phyloP scores from a whole-genome alignment of 2,329 filamentous ascomycete species.

The Fusarium devonianum region DNA sequence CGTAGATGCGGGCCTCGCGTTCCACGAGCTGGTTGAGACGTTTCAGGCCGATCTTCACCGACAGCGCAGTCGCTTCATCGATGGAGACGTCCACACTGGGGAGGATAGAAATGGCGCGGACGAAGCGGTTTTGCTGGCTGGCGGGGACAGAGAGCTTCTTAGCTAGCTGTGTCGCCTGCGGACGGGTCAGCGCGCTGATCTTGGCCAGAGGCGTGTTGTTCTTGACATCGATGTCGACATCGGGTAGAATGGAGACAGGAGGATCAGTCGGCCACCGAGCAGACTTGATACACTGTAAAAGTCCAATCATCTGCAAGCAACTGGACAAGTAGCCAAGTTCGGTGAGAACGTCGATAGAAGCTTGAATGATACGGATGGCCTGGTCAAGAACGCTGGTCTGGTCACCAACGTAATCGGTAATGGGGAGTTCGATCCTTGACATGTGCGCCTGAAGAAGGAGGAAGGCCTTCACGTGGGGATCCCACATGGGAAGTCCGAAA shows the following conservation, averaged over 20 bases:
- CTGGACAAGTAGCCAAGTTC: constrained; percentile 85
- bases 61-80: constrained; percentile 65
- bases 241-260: constrained; percentile 80
- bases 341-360: constrained; percentile 89
- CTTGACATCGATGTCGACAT: constrained; percentile 61
- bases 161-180: constrained; percentile 54
- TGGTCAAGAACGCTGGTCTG: constrained; percentile 91
- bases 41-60: constrained; percentile 68
- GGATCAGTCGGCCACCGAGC: constrained; percentile 89
- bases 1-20: constrained; percentile 78
- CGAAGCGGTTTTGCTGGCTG: constrained; percentile 55
- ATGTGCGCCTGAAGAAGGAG: constrained; percentile 94
- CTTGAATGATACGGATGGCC: constrained; percentile 95
- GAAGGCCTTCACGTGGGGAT: constrained; percentile 97
- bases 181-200: constrained; percentile 47
- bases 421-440: constrained; percentile 89
- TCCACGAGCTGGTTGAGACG: constrained; percentile 72
- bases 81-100: constrained; percentile 73
- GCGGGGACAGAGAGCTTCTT: constrained; percentile 59
- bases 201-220: constrained; percentile 53
- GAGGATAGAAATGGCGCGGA: constrained; percentile 68
- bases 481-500: constrained; percentile 91
- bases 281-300: constrained; percentile 92
- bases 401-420: constrained; percentile 96
- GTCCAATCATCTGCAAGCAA: constrained; percentile 79